Percentiles rank a stretch among this genome's conserved stretches.
phyloP scores from a whole-genome alignment of 306 rosid genomes.

The Cercis canadensis region DNA sequence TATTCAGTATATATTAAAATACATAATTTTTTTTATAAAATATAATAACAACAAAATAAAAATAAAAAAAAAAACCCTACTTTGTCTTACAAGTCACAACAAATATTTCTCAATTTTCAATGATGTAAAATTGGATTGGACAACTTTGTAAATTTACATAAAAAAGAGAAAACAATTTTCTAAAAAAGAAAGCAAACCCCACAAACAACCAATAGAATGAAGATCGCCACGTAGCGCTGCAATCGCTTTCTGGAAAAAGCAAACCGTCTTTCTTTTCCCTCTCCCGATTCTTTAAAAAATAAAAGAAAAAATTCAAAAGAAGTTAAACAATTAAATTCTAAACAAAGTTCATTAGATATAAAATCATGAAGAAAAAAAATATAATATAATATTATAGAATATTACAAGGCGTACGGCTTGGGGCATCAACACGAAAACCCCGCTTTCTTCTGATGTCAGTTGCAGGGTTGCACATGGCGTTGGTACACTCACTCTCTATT shows the following conservation, averaged over 20 bases:
- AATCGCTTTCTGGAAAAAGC: slow-evolving; percentile 34
- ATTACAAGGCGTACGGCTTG: slow-evolving; percentile 45
- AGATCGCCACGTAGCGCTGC: slow-evolving; percentile 20
- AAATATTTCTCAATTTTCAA: too few species aligned
- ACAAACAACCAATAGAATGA: slow-evolving; percentile 1
- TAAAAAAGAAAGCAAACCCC: neutral
- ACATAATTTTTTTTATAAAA: too few species aligned
- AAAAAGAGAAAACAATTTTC: neutral
- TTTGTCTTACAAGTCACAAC: too few species aligned
- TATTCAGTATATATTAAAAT: too few species aligned
- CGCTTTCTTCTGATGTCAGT: slow-evolving; percentile 26
- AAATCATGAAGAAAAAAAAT: too few species aligned
- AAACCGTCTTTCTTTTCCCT: slow-evolving; percentile 1
- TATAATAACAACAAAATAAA: too few species aligned
- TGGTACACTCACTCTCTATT: neutral
- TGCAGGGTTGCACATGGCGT: slow-evolving; percentile 61
- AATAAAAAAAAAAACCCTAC: too few species aligned
- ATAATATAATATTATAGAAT: slow-evolving; percentile 5
- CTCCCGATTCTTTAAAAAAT: neutral
- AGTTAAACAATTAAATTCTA: too few species aligned
- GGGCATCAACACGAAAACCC: slow-evolving; percentile 25
- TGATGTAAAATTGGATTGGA: too few species aligned
- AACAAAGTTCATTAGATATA: too few species aligned
- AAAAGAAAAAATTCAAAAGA: slow-evolving; percentile 4
- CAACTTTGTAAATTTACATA: neutral